These are phyloP conservation scores for Fraxinus americana DNA, from an alignment of 257 asterid species.

Conservation along the genomic window DNA sequence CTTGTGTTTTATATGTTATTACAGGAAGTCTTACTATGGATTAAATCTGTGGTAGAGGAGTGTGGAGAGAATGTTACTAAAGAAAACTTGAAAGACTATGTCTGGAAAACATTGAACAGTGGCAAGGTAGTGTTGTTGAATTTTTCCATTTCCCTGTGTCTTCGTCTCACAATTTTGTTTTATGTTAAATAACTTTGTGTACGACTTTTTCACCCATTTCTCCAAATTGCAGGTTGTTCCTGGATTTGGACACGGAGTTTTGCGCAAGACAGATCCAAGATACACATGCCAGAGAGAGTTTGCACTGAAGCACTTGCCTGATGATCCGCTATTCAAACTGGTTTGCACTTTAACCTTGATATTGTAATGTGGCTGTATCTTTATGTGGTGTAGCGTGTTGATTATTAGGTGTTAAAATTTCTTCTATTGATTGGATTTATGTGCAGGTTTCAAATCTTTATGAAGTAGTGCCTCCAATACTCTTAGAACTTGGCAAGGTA, in stretches of 20 bases:
- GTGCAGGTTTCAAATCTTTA: conserved; percentile 69
- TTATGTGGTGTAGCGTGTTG: conserved; percentile 3
- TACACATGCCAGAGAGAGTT: conserved; percentile 91
- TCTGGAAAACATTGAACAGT: conserved; percentile 94
- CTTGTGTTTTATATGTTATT: conserved; percentile 26
- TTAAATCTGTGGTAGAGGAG: conserved; percentile 89
- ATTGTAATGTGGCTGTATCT: neutral
- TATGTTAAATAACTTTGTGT: neutral
- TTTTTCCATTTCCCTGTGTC: neutral
- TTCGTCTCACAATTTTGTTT: neutral
- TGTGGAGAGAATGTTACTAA: conserved; percentile 90
- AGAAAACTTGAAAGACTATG: conserved; percentile 77
- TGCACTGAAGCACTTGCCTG: conserved; percentile 87
- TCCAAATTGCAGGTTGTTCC: conserved; percentile 72
- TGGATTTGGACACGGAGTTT: conserved; percentile 92
- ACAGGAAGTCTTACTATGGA: conserved; percentile 96
- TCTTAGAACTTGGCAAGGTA: conserved; percentile 90
- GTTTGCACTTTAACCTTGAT: conserved; percentile 37
- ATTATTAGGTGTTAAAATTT: neutral
- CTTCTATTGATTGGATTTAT: neutral
- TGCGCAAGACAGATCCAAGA: conserved; percentile 94
- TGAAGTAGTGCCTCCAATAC: conserved; percentile 87
- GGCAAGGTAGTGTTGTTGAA: conserved; percentile 62
- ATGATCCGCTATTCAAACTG: conserved; percentile 87
- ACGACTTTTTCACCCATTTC: neutral